A percentile compares a stretch with the other conserved stretches of the same genome.
phyloP scores from a whole-genome alignment of 305 asterid species.

The Solanum aculeatissimum region DNA sequence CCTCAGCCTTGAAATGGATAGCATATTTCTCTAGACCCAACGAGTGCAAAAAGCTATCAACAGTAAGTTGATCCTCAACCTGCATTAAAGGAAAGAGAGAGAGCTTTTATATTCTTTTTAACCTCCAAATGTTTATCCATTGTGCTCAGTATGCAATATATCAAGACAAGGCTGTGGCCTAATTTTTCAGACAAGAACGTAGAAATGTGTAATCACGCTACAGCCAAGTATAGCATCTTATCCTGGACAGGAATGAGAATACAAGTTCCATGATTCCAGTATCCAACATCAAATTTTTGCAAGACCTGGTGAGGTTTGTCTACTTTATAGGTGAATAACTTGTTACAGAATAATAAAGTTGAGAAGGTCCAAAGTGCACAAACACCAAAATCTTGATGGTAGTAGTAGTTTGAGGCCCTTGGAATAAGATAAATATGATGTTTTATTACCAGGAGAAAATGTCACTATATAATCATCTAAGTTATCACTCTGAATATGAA shows the following conservation, averaged over 20 bases:
- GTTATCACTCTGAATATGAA: background rate
- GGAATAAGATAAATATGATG: background rate
- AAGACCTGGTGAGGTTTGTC: background rate
- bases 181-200: background rate
- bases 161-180: background rate
- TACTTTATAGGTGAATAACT: background rate
- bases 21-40: conserved; percentile 72
- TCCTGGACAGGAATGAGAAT: background rate
- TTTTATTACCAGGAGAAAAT: background rate
- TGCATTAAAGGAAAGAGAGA: conserved; percentile 23
- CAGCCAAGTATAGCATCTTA: background rate
- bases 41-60: conserved; percentile 70
- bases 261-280: background rate
- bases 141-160: background rate
- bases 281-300: background rate
- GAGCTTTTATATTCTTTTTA: background rate
- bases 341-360: background rate
- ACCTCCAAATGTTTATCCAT: background rate
- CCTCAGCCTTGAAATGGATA: conserved; percentile 80
- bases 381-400: background rate
- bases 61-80: conserved; percentile 58
- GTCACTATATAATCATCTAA: background rate
- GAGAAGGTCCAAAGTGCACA: background rate
- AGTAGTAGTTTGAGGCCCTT: background rate
- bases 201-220: background rate